Base-by-base conservation (phyloP, 441 rosid genomes). In the Populus trichocarpa region DNA sequence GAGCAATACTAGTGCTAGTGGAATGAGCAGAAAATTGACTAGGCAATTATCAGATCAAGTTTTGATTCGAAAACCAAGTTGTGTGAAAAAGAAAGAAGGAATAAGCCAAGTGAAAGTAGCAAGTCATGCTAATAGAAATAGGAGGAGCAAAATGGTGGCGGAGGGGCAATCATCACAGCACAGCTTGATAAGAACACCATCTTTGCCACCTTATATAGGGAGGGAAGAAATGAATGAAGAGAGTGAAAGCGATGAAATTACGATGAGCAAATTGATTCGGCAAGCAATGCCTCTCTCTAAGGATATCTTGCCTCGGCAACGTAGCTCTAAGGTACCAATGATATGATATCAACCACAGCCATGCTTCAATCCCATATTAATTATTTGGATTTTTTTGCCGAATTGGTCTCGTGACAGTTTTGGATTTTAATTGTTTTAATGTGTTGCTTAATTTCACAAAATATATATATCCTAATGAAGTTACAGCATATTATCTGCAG, bases 181-280 rank as follows among this genome's bases (percentile, higher is more conserved):
- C 12, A 83, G 78, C 68, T 78, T 93, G 73, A 82, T 81, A 12
- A 92, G 90, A 81, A 79, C 89, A 64, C 97, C 93, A 63, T 90
- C 98, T 38, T 79, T 93, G 11, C 93, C 95, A 1, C 86, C 84
- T 67, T 78, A 80, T 83, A 69, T 88, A 12, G 81, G 86, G 59
- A 83, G 87, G 75, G 79, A 81, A 70, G 87, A 78, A 46, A 80
- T 64, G 69, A 73, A 66, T 78, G 85, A 86, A 16, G 92, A 88
- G 42, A 78, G 75, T 30, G 91, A 86, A 11, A 68, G 78, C 30
- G 87, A 89, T 72, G 57, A 46, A 46, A 79, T 87, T 20, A 84
- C 92, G 67, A 88, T 89, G 95, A 89, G 90, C 81, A 81, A 72
- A 77, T 84, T 94, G 81, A 91, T 91, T 50, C 88, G 89, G 75